Conservation (phyloP, 2,329 filamentous ascomycete species). For the Byssothecium circinans region DNA sequence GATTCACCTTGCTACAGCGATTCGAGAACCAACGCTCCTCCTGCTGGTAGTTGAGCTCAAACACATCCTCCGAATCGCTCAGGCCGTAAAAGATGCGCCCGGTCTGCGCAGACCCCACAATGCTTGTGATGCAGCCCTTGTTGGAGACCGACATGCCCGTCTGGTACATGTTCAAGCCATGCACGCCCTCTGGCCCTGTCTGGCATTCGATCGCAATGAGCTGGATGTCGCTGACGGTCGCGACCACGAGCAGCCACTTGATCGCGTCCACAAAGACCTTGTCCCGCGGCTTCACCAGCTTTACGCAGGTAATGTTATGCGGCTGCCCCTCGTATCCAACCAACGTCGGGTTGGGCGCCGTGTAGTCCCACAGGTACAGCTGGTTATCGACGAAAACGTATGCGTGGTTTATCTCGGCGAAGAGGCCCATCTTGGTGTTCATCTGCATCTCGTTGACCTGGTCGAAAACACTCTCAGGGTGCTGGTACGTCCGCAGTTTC, state of each 20-base stretch:
- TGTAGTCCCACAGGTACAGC: conserved; percentile 97
- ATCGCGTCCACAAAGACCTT: conserved; percentile 88
- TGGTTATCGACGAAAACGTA: conserved; percentile 97
- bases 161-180: conserved; percentile 77
- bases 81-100: conserved; percentile 95
- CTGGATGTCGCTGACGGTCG: conserved; percentile 81
- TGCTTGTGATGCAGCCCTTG: conserved; percentile 74
- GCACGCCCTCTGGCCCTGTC: conserved; percentile 66
- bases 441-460: conserved; percentile 88
- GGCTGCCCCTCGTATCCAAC: conserved; percentile 89
- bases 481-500: conserved; percentile 80
- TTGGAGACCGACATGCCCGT: conserved; percentile 82
- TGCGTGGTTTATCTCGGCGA: conserved; percentile 90
- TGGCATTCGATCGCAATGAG: conserved; percentile 78
- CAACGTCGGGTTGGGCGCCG: conserved; percentile 83
- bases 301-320: conserved; percentile 87
- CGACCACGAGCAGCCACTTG: conserved; percentile 84
- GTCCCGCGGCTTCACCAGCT: conserved; percentile 78
- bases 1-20: conserved; percentile 84
- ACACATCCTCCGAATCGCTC: conserved; percentile 78
- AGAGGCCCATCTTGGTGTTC: conserved; percentile 90
- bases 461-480: conserved; percentile 89
- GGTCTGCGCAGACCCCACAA: conserved; percentile 73
- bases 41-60: conserved; percentile 94
- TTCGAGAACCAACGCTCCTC: conserved; percentile 96